These are phyloP conservation scores for Letharia columbiana DNA, from an alignment of 495 filamentous ascomycete species.

Conservation along the genomic window DNA sequence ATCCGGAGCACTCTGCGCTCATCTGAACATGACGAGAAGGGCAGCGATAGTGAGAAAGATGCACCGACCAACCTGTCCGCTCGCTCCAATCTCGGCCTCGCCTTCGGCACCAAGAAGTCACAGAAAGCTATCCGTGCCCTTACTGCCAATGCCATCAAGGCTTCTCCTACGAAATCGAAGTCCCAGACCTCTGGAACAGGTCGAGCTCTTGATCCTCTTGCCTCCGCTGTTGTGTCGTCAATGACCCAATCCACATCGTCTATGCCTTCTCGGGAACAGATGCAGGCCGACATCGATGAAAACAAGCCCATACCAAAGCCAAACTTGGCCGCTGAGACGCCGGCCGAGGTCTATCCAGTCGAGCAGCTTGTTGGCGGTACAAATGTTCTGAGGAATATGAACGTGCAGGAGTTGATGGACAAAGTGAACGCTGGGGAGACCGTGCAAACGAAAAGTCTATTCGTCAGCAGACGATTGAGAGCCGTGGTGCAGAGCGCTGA, in stretches of 20 bases:
- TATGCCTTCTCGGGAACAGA: conserved; percentile 51
- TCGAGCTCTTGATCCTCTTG: conserved; percentile 44
- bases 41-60: conserved; percentile 35
- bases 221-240: conserved; percentile 53
- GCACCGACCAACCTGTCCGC: conserved; percentile 34
- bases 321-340: conserved; percentile 60
- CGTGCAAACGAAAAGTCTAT: conserved; percentile 52
- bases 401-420: conserved; percentile 68
- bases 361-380: conserved; percentile 54
- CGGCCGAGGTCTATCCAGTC: conserved; percentile 76
- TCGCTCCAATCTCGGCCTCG: conserved; percentile 66
- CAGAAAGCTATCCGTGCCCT: conserved; percentile 72
- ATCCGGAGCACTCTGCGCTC: conserved; percentile 56
- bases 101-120: conserved; percentile 91
- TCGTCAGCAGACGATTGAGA: conserved; percentile 54
- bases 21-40: conserved; percentile 36
- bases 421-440: conserved; percentile 47
- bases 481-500: conserved; percentile 50
- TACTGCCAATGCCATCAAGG: conserved; percentile 66
- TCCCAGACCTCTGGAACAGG: conserved; percentile 29
- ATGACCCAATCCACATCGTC: conserved; percentile 49
- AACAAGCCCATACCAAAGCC: conserved; percentile 70
- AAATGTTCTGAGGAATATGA: conserved; percentile 40
- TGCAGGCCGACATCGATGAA: conserved; percentile 58
- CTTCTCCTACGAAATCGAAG: conserved; percentile 31